These are phyloP conservation scores for Colletotrichum destructivum DNA, from an alignment of 2,329 filamentous ascomycete genomes.

Conservation along the genomic window DNA sequence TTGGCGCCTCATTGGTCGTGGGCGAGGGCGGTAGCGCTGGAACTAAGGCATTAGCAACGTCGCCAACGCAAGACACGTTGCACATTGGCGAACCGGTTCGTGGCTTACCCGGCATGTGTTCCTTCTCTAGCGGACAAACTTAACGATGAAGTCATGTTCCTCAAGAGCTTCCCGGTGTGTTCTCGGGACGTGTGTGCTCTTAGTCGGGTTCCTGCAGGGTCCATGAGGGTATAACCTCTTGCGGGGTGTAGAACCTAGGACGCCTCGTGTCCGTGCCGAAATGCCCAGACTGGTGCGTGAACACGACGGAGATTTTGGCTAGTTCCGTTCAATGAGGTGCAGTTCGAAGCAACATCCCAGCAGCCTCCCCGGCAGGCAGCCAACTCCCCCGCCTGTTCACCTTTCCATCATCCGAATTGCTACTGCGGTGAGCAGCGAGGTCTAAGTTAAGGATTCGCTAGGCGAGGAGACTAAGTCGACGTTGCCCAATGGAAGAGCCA, in stretches of 20 bases:
- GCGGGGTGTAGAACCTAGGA: neutral
- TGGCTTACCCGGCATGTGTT: slow-evolving; percentile 5
- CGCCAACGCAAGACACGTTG: slow-evolving; percentile 9
- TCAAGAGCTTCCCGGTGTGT: neutral
- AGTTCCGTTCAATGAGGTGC: neutral
- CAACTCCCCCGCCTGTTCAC: neutral
- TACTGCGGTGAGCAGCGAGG: neutral
- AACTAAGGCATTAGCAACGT: slow-evolving; percentile 29
- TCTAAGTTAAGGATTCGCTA: neutral
- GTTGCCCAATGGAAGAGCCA: slow-evolving; percentile 24
- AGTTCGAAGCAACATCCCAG: neutral
- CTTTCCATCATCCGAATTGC: neutral
- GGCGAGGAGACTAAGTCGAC: slow-evolving; percentile 6
- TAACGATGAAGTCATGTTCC: neutral
- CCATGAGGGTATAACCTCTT: neutral
- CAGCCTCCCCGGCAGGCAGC: neutral
- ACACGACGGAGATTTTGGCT: neutral
- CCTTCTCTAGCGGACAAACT: neutral
- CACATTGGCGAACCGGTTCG: slow-evolving; percentile 22
- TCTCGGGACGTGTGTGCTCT: neutral
- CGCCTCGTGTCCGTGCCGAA: neutral
- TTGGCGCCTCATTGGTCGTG: neutral
- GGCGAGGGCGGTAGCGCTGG: slow-evolving; percentile 9
- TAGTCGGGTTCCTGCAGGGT: slow-evolving; percentile 29
- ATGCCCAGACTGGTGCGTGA: neutral